phyloP scores from a whole-genome alignment of 805 yeast species.

The Wickerhamiella dianesei region DNA sequence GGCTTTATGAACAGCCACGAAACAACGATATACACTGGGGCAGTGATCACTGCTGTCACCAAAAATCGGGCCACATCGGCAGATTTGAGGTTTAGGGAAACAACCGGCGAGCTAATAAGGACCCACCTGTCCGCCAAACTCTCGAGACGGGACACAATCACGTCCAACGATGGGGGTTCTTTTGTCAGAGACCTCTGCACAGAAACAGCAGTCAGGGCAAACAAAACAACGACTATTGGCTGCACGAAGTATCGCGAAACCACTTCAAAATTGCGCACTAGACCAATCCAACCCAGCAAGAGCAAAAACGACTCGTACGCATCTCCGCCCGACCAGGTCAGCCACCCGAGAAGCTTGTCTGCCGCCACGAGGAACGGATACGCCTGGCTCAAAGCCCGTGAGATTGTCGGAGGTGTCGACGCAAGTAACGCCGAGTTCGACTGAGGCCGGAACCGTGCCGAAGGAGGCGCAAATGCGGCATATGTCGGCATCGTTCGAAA shows the following conservation, averaged over 20 bases:
- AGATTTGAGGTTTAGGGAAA: slow-evolving; percentile 52
- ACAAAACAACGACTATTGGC: slow-evolving; percentile 40
- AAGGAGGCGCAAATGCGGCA: slow-evolving; percentile 27
- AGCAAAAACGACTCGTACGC: slow-evolving; percentile 58
- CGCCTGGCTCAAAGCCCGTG: slow-evolving; percentile 66
- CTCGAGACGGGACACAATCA: slow-evolving; percentile 63
- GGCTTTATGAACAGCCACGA: slow-evolving; percentile 62
- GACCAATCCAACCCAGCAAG: slow-evolving; percentile 39
- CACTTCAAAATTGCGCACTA: slow-evolving; percentile 66
- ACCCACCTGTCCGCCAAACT: slow-evolving; percentile 65
- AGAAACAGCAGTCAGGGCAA: not conserved
- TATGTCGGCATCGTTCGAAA: slow-evolving; percentile 18
- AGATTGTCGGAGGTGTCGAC: slow-evolving; percentile 82
- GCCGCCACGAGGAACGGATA: slow-evolving; percentile 73
- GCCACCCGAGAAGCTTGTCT: slow-evolving; percentile 52
- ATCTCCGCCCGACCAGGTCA: slow-evolving; percentile 88
- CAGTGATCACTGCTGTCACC: slow-evolving; percentile 70
- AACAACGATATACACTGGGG: slow-evolving; percentile 68
- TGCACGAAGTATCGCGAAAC: slow-evolving; percentile 58
- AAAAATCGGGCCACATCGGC: slow-evolving; percentile 68
- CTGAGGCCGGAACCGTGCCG: slow-evolving; percentile 29
- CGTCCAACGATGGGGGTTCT: slow-evolving; percentile 72
- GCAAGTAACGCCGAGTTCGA: slow-evolving; percentile 66
- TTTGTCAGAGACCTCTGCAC: slow-evolving; percentile 45
- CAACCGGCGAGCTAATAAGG: slow-evolving; percentile 65